Evolutionary conservation across 495 filamentous ascomycete species (phyloP).

Genomic region (Penicillium goetzii): DNA sequence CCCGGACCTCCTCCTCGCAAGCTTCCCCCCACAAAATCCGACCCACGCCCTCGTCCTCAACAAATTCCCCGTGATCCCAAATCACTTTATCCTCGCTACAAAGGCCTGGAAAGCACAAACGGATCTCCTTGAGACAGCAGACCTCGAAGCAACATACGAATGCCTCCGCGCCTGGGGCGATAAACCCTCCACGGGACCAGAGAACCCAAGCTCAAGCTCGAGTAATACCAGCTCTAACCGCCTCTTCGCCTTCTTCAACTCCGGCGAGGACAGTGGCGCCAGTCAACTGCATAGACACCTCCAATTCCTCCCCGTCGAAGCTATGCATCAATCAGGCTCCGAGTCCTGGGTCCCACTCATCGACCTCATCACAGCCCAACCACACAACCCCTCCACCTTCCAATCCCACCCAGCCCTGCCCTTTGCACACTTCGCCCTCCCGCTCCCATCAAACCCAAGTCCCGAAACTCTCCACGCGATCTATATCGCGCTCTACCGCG

Average conservation of each 20-base stretch:
- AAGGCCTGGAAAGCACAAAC: slow-evolving; percentile 68
- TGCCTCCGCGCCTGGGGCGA: slow-evolving; percentile 66
- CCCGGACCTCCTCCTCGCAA: slow-evolving; percentile 62
- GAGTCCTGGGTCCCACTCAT: slow-evolving; percentile 59
- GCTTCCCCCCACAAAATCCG: slow-evolving; percentile 52
- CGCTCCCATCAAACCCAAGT: slow-evolving; percentile 44
- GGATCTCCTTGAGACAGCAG: slow-evolving; percentile 64
- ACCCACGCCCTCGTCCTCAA: slow-evolving; percentile 74
- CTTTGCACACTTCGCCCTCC: slow-evolving; percentile 54
- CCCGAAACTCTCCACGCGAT: slow-evolving; percentile 45
- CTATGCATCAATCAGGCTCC: slow-evolving; percentile 60
- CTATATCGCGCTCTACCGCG: slow-evolving; percentile 59
- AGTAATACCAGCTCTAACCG: slow-evolving; percentile 10
- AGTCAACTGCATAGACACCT: slow-evolving; percentile 80
- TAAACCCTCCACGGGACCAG: neutral
- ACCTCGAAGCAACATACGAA: slow-evolving; percentile 66
- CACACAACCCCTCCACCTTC: slow-evolving; percentile 27
- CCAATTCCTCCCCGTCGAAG: slow-evolving; percentile 72
- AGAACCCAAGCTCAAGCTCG: neutral
- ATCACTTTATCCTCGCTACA: slow-evolving; percentile 82
- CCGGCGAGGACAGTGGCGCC: slow-evolving; percentile 73
- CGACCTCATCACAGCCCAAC: slow-evolving; percentile 42
- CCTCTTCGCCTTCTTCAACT: slow-evolving; percentile 85
- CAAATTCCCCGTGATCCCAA: slow-evolving; percentile 78
- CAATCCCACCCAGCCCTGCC: slow-evolving; percentile 45